A percentile compares a stretch with the other conserved stretches of the same genome.
phyloP scores from a whole-genome alignment of 257 asterid species.

The Nicotiana tomentosiformis region DNA sequence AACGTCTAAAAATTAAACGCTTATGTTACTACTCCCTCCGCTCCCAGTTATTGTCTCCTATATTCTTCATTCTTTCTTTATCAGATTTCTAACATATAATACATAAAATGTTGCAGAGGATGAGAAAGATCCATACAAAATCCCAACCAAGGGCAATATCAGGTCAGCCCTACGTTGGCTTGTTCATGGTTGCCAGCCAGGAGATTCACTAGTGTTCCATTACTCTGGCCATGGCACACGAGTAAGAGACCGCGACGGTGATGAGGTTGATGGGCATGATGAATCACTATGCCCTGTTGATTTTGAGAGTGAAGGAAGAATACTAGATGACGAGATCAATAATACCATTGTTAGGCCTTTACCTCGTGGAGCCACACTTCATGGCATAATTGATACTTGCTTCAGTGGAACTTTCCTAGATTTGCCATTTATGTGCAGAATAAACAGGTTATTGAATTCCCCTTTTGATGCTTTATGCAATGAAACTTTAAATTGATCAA shows the following conservation, averaged over 20 bases:
- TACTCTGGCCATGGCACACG: slow-evolving; percentile 81
- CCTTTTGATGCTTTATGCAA: not conserved
- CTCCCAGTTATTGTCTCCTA: too few species aligned
- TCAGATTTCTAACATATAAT: not conserved
- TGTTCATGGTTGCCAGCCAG: slow-evolving; percentile 53
- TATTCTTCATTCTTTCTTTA: not conserved
- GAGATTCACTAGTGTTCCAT: slow-evolving; percentile 82
- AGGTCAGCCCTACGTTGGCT: slow-evolving; percentile 67
- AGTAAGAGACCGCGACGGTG: slow-evolving; percentile 56
- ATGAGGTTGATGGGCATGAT: slow-evolving; percentile 74
- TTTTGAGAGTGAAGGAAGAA: slow-evolving; percentile 63
- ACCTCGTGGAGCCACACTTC: slow-evolving; percentile 66
- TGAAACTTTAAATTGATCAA: not conserved
- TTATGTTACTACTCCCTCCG: too few species aligned
- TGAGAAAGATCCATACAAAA: slow-evolving; percentile 27
- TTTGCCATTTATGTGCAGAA: slow-evolving; percentile 53
- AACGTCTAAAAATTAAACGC: not conserved
- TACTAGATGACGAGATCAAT: slow-evolving; percentile 77
- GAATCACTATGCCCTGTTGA: slow-evolving; percentile 74
- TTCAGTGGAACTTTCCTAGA: slow-evolving; percentile 78
- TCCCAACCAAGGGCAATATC: slow-evolving; percentile 71
- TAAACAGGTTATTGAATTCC: slow-evolving; percentile 42
- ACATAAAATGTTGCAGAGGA: slow-evolving; percentile 45
- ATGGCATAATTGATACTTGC: slow-evolving; percentile 82
- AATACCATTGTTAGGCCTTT: slow-evolving; percentile 72